Conservation (phyloP, 2,329 filamentous ascomycete genomes). For the Neofusicoccum laricinum region DNA sequence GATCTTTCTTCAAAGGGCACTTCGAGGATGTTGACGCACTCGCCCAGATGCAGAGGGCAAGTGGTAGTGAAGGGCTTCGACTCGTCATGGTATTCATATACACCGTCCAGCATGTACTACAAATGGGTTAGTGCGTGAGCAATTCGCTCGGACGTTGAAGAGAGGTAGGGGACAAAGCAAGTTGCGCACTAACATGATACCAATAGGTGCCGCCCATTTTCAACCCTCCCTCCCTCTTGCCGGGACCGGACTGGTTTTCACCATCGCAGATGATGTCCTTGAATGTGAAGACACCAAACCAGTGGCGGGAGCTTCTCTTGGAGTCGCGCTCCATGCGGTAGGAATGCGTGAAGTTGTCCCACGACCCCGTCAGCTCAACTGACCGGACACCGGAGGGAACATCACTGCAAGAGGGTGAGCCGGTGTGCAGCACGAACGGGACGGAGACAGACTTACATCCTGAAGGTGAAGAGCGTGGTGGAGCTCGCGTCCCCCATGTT, state of each 20-base stretch:
- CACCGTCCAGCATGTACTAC: conserved; percentile 80
- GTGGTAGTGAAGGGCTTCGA: conserved; percentile 69
- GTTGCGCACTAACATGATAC: conserved; percentile 72
- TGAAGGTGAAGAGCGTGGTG: conserved; percentile 66
- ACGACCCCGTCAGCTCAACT: conserved; percentile 83
- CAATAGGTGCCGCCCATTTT: conserved; percentile 94
- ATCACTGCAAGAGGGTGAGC: conserved; percentile 31
- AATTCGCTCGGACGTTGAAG: background rate
- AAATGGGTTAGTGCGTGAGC: conserved; percentile 24
- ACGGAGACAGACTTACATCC: conserved; percentile 34
- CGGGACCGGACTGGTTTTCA: conserved; percentile 49
- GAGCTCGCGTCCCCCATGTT: conserved; percentile 20
- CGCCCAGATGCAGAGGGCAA: conserved; percentile 85
- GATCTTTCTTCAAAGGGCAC: conserved; percentile 63
- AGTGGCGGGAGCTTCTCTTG: conserved; percentile 70
- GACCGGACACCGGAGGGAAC: conserved; percentile 53
- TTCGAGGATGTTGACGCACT: conserved; percentile 78
- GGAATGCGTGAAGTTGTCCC: conserved; percentile 84
- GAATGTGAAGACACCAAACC: conserved; percentile 86
- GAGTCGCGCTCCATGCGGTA: conserved; percentile 81
- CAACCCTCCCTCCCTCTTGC: conserved; percentile 70
- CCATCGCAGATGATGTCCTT: conserved; percentile 83
- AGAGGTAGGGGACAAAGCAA: background rate
- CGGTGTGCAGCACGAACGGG: conserved; percentile 19
- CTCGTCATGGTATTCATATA: conserved; percentile 72